phyloP scores from a whole-genome alignment of 768 basidiomycete genomes.

The Roridomyces roridus region DNA sequence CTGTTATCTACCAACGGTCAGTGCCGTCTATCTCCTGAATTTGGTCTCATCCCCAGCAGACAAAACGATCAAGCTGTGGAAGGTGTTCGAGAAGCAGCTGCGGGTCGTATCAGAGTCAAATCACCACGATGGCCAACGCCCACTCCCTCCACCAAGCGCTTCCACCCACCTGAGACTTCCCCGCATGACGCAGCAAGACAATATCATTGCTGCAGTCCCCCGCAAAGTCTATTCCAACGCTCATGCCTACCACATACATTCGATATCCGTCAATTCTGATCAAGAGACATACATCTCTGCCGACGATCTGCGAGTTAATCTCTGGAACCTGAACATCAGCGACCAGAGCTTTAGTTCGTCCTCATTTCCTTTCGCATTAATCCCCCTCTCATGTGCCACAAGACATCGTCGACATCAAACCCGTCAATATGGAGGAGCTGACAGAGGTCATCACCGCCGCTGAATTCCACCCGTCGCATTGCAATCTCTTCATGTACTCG shows the following conservation, averaged over 20 bases:
- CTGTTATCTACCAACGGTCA: constrained; percentile 95
- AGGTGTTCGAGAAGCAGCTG: constrained; percentile 98
- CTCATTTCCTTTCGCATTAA: not conserved
- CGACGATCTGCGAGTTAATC: constrained; percentile 96
- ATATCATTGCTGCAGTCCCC: constrained; percentile 97
- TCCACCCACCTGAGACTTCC: constrained; percentile 80
- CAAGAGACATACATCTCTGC: constrained; percentile 99
- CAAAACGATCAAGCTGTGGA: constrained; percentile 99
- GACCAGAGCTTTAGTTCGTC: constrained; percentile 98
- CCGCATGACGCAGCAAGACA: constrained; percentile 92
- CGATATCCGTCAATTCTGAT: constrained; percentile 98
- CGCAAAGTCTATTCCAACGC: constrained; percentile 99
- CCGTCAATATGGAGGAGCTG: constrained; percentile 99
- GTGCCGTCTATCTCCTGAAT: constrained; percentile 30
- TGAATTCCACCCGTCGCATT: constrained; percentile 96
- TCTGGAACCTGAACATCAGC: constrained; percentile 98
- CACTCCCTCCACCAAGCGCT: constrained; percentile 65
- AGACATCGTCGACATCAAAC: constrained; percentile 99
- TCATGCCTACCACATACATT: constrained; percentile 99
- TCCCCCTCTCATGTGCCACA: not conserved
- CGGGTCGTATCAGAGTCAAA: constrained; percentile 98
- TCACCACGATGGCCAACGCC: constrained; percentile 80
- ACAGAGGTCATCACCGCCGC: constrained; percentile 99
- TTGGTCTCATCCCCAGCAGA: constrained; percentile 54
- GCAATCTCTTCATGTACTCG: constrained; percentile 99